Conservation (phyloP, 2,329 filamentous ascomycete genomes). For the Trichoderma aggressivum region DNA sequence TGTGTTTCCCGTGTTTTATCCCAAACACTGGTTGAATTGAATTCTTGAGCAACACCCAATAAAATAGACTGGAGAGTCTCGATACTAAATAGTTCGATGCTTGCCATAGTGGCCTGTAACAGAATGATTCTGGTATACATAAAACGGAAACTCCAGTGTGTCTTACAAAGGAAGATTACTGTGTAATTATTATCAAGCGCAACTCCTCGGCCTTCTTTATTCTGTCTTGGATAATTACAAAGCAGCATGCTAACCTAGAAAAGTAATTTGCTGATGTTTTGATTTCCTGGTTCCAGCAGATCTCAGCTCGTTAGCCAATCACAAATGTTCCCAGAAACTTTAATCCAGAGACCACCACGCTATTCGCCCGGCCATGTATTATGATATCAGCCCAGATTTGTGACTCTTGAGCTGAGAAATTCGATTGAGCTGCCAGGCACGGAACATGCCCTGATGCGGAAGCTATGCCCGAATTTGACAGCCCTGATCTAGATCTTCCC, state of each 20-base stretch:
- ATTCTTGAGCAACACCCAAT: not conserved
- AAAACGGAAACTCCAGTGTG: not conserved
- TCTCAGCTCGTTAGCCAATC: not conserved
- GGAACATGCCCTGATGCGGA: not conserved
- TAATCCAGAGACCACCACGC: not conserved
- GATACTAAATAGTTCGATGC: not conserved
- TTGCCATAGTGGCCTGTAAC: not conserved
- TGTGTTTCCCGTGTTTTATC: not conserved
- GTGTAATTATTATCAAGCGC: not conserved
- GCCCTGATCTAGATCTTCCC: not conserved
- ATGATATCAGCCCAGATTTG: not conserved
- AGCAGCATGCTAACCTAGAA: not conserved
- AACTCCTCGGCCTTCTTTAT: not conserved
- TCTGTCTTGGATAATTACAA: not conserved
- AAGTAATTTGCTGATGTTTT: not conserved
- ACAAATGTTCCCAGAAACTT: not conserved
- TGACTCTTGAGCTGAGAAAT: not conserved
- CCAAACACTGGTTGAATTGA: not conserved
- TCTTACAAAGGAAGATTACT: not conserved
- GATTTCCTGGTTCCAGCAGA: not conserved
- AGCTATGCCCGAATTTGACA: not conserved
- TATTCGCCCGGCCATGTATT: not conserved
- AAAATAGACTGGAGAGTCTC: not conserved
- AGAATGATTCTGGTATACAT: not conserved
- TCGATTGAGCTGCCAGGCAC: not conserved